Percentiles rank a stretch among this genome's conserved stretches.
phyloP scores from a whole-genome alignment of 441 rosid species.

The Mallotus repandus region DNA sequence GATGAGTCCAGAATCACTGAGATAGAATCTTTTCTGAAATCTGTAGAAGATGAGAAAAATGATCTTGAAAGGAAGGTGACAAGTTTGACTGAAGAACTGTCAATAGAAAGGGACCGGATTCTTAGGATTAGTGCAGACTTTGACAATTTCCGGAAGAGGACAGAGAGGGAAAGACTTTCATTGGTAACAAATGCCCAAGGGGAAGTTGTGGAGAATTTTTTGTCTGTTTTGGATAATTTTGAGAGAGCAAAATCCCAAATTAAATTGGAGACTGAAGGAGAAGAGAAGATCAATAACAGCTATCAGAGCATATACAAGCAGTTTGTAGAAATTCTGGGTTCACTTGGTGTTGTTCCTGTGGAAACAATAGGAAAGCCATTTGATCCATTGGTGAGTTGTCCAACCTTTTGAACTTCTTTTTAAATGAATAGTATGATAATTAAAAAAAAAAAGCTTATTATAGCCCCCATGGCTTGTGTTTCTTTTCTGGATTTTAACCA shows the following conservation, averaged over 20 bases:
- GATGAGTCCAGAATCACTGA: conserved; percentile 60
- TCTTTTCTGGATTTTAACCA: background rate
- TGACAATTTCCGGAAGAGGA: conserved; percentile 92
- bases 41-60: conserved; percentile 69
- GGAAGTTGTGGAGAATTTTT: conserved; percentile 77
- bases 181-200: conserved; percentile 85
- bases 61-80: conserved; percentile 55
- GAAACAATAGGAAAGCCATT: conserved; percentile 82
- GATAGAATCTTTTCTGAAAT: conserved; percentile 58
- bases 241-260: conserved; percentile 91
- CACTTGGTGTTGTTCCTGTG: conserved; percentile 78
- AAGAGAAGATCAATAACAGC: conserved; percentile 82
- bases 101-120: conserved; percentile 63
- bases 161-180: conserved; percentile 80
- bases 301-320: conserved; percentile 96
- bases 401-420: conserved; percentile 8
- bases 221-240: conserved; percentile 83
- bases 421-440: background rate
- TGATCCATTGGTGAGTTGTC: conserved; percentile 85
- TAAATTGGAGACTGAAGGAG: conserved; percentile 84
- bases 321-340: conserved; percentile 69
- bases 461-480: background rate
- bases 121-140: conserved; percentile 92
- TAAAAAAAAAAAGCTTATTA: background rate
- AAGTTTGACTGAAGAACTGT: conserved; percentile 56